Evolutionary conservation across 192 early-diverging fungal species (phyloP).

Genomic region (Umbelopsis ramanniana): DNA sequence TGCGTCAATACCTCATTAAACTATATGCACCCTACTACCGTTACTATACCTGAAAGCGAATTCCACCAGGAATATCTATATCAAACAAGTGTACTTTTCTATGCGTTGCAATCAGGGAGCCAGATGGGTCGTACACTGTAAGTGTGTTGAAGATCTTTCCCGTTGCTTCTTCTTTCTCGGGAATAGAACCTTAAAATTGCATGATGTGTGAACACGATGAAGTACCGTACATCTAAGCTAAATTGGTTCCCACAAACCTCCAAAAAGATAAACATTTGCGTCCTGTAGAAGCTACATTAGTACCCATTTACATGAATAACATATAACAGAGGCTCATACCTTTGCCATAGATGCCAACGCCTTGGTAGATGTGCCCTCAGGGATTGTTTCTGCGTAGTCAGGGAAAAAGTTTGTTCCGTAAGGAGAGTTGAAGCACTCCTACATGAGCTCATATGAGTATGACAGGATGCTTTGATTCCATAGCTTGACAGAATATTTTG

Average conservation of each 20-base stretch:
- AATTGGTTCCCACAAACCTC: slow-evolving; percentile 44
- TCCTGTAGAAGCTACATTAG: slow-evolving; percentile 45
- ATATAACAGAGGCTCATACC: slow-evolving; percentile 24
- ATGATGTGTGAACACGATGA: background rate
- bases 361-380: slow-evolving; percentile 68
- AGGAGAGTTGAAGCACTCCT: slow-evolving; percentile 99
- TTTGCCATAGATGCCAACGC: slow-evolving; percentile 86
- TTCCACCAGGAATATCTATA: slow-evolving; percentile 93
- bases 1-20: no score
- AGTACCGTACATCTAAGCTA: background rate
- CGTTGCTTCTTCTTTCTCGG: slow-evolving; percentile 65
- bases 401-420: slow-evolving; percentile 93
- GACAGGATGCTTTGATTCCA: background rate
- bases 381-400: slow-evolving; percentile 86
- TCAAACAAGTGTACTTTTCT: slow-evolving; percentile 95
- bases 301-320: background rate
- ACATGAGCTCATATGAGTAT: background rate
- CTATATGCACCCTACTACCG: background rate
- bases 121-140: slow-evolving; percentile 74
- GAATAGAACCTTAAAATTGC: slow-evolving; percentile 73
- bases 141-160: slow-evolving; percentile 83
- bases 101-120: slow-evolving; percentile 66
- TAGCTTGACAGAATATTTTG: background rate
- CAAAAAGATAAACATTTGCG: slow-evolving; percentile 83
- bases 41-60: slow-evolving; percentile 69